Conservation (phyloP, 176 grass and related monocot genomes). For the Calamus simplicifolius region DNA sequence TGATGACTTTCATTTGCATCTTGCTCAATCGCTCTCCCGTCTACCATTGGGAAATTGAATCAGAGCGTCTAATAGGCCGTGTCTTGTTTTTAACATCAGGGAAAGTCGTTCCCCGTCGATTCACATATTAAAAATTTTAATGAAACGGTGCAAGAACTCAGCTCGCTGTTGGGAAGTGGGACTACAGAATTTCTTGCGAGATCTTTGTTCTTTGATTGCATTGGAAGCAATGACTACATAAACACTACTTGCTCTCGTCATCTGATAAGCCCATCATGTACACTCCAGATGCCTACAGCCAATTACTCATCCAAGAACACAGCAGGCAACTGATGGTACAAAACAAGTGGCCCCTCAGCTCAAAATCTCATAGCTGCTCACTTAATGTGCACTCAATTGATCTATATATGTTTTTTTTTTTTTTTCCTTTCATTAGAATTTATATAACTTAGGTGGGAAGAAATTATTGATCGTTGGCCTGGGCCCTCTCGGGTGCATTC, state of each 20-base stretch:
- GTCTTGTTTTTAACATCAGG: conserved; percentile 6
- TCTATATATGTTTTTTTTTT: background rate
- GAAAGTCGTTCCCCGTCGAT: conserved; percentile 28
- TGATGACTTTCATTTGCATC: too few species aligned
- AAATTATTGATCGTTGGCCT: conserved; percentile 25
- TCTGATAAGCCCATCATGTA: background rate
- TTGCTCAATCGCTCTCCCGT: too few species aligned
- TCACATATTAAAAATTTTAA: conserved; percentile 27
- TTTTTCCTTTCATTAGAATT: conserved; percentile 3
- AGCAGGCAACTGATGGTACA: conserved; percentile 31
- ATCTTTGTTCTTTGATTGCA: conserved; percentile 21
- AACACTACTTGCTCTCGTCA: conserved; percentile 33
- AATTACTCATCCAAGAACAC: conserved; percentile 25
- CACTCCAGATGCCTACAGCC: conserved; percentile 1
- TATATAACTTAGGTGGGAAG: conserved; percentile 26
- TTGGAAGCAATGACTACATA: conserved; percentile 39
- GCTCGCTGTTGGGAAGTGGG: conserved; percentile 4
- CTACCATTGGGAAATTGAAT: too few species aligned
- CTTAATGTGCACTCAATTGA: too few species aligned
- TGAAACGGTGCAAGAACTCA: conserved; percentile 11
- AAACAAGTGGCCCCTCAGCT: background rate
- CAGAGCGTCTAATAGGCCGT: too few species aligned
- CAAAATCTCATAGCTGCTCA: too few species aligned
- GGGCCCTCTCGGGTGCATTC: conserved; percentile 32
- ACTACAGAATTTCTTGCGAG: conserved; percentile 19